These are phyloP conservation scores for Phytopythium kandeliae DNA, from an alignment of 352 stramenopile species.

Conservation along the genomic window DNA sequence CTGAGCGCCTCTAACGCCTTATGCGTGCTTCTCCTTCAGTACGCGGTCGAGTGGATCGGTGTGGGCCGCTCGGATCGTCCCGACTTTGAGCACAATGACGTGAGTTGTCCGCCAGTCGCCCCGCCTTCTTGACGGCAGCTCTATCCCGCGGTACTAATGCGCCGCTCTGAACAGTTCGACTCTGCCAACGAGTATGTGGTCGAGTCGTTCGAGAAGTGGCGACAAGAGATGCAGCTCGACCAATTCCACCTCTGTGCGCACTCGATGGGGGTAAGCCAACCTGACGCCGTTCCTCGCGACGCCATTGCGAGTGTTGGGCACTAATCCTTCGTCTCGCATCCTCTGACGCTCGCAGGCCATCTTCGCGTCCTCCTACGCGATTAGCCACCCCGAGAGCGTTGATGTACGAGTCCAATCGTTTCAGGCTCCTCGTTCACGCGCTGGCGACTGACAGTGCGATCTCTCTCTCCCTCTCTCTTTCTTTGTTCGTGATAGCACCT, in stretches of 20 bases:
- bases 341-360: conserved; percentile 50
- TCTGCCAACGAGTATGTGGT: conserved; percentile 74
- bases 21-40: conserved; percentile 23
- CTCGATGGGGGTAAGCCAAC: conserved; percentile 80
- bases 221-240: conserved; percentile 62
- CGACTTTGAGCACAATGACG: conserved; percentile 62
- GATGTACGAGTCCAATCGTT: conserved; percentile 25
- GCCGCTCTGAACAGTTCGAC: conserved; percentile 79
- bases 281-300: too few relatives aligned
- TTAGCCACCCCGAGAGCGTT: conserved; percentile 54
- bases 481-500: conserved; percentile 42
- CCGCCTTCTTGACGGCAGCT: too few relatives aligned
- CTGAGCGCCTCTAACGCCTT: not conserved
- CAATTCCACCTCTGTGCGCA: conserved; percentile 71
- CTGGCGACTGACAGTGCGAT: not conserved
- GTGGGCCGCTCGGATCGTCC: conserved; percentile 73
- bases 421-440: not conserved
- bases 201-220: conserved; percentile 65
- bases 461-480: not conserved
- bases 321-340: too few relatives aligned
- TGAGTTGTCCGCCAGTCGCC: conserved; percentile 23
- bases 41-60: conserved; percentile 83
- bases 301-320: too few relatives aligned
- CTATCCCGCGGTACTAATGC: too few relatives aligned
- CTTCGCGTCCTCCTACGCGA: conserved; percentile 69